Evolutionary conservation across 2,329 filamentous ascomycete species (phyloP).

Genomic region (Ilyonectria sp.): DNA sequence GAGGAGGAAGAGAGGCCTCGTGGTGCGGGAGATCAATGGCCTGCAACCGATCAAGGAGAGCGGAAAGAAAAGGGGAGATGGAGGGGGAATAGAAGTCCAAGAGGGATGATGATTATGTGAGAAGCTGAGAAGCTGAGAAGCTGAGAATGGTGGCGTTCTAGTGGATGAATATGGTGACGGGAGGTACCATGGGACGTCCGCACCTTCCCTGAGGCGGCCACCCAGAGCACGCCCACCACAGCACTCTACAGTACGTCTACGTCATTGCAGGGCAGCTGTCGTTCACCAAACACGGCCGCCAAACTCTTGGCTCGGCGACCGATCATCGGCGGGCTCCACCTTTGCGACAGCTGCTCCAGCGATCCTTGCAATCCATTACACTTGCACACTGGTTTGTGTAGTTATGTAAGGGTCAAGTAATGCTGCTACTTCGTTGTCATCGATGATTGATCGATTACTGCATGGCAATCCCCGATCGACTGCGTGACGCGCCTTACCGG

Average conservation of each 20-base stretch:
- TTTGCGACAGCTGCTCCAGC: not conserved
- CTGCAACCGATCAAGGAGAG: not conserved
- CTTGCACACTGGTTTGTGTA: constrained; percentile 3
- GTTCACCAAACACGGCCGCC: constrained; percentile 3
- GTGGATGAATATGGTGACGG: constrained; percentile 7
- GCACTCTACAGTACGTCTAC: constrained; percentile 14
- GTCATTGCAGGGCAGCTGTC: constrained; percentile 19
- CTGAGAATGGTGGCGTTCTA: not conserved
- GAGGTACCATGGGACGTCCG: not conserved
- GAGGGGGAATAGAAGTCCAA: constrained; percentile 2
- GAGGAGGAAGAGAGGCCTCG: constrained; percentile 12
- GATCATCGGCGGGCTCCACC: constrained; percentile 26
- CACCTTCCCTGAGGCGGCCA: not conserved
- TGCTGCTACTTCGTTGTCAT: constrained; percentile 14
- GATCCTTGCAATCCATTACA: constrained; percentile 21
- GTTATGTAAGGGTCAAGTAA: constrained; percentile 28
- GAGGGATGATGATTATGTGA: constrained; percentile 7
- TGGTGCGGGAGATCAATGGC: constrained; percentile 26
- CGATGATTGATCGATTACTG: constrained; percentile 27
- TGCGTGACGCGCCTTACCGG: constrained; percentile 12
- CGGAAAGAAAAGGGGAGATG: not conserved
- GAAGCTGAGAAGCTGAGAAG: not conserved
- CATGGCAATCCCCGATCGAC: not conserved
- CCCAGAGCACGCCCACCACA: not conserved
- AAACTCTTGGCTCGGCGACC: constrained; percentile 10